Evolutionary conservation across 2,329 filamentous ascomycete genomes (phyloP).

Genomic region (Beauveria varroae): DNA sequence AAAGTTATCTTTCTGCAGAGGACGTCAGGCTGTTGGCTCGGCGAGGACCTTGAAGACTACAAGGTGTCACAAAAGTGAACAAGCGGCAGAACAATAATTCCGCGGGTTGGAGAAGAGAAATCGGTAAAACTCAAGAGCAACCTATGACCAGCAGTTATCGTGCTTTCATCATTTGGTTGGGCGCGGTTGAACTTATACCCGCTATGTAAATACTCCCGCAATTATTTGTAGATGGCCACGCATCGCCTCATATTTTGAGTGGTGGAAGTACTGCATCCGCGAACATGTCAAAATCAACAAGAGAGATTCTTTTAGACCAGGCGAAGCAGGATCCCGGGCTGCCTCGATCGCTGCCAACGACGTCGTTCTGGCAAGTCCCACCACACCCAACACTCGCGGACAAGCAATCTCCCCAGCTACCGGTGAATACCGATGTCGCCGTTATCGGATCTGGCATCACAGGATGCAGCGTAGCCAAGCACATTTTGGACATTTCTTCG

Average conservation of each 20-base stretch:
- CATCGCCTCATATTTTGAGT: neutral
- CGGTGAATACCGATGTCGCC: slow-evolving; percentile 16
- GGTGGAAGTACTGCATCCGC: neutral
- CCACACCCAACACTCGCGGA: slow-evolving; percentile 17
- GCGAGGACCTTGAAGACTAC: no score
- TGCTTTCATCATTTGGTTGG: neutral
- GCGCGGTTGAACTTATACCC: neutral
- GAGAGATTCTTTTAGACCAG: neutral
- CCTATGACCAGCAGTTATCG: no score
- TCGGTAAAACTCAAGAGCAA: no score
- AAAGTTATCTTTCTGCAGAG: no score
- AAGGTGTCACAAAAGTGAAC: no score
- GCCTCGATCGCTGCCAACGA: slow-evolving; percentile 18
- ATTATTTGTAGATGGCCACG: neutral
- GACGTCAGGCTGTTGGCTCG: no score
- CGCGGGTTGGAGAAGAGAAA: no score
- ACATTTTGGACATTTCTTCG: slow-evolving; percentile 16
- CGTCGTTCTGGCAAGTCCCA: slow-evolving; percentile 21
- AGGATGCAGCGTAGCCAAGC: slow-evolving; percentile 21
- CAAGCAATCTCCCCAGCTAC: slow-evolving; percentile 17
- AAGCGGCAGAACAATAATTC: no score
- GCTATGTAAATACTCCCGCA: neutral
- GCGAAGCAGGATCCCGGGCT: slow-evolving; percentile 17
- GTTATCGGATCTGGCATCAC: slow-evolving; percentile 26
- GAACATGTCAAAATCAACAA: neutral